These are phyloP conservation scores for Podaxis sp. DNA, from an alignment of 768 basidiomycete species.

Conservation along the genomic window DNA sequence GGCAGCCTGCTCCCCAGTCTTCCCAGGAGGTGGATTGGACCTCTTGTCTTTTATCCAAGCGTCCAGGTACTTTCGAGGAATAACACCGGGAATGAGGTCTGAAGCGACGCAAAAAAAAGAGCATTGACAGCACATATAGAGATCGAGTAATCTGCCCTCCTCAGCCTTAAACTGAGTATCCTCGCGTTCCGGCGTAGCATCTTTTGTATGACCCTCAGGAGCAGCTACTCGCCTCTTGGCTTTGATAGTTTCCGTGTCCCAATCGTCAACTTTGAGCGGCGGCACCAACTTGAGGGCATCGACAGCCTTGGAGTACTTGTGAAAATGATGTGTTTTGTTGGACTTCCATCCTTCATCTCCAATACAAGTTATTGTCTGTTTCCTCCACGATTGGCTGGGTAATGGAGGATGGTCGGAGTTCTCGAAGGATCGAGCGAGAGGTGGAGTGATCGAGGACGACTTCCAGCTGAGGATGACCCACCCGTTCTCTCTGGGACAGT, in stretches of 20 bases:
- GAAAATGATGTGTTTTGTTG: constrained; percentile 80
- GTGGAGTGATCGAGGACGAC: constrained; percentile 55
- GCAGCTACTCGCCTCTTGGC: constrained; percentile 42
- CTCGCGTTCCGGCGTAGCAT: constrained; percentile 27
- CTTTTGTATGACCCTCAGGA: constrained; percentile 40
- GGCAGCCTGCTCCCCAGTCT: constrained; percentile 50
- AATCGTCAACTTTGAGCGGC: constrained; percentile 52
- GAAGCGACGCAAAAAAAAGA: constrained; percentile 70
- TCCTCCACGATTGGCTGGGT: constrained; percentile 53
- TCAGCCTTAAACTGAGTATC: constrained; percentile 27
- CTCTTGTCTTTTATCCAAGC: constrained; percentile 60
- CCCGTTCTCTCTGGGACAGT: constrained; percentile 76
- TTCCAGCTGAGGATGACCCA: constrained; percentile 78
- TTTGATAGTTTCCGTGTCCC: constrained; percentile 52
- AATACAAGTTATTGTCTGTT: constrained; percentile 45
- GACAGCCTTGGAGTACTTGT: constrained; percentile 65
- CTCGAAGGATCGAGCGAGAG: constrained; percentile 52
- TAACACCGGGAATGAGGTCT: constrained; percentile 66
- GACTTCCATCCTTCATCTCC: constrained; percentile 38
- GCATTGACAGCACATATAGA: constrained; percentile 85
- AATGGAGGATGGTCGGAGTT: constrained; percentile 35
- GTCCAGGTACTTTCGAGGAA: constrained; percentile 58
- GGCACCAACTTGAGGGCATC: constrained; percentile 66
- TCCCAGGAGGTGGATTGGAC: constrained; percentile 52
- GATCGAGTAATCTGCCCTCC: constrained; percentile 60